Percentiles rank a stretch among this genome's conserved stretches.
phyloP scores from a whole-genome alignment of 139 green algal genomes.

The Closterium sp. region DNA sequence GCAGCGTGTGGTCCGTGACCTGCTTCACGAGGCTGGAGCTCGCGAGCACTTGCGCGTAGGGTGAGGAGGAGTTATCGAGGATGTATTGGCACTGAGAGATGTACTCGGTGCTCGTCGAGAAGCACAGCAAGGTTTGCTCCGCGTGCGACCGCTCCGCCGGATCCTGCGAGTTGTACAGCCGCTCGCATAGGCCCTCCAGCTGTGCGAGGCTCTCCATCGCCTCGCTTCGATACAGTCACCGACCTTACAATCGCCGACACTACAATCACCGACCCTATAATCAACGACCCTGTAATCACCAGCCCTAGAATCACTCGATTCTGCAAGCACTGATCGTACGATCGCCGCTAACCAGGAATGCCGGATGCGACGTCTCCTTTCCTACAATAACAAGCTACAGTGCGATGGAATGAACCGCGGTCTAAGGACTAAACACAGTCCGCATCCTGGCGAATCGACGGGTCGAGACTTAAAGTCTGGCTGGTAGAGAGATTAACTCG shows the following conservation, averaged over 20 bases:
- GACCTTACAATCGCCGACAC: conserved; percentile 77
- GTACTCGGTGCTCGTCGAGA: conserved; percentile 84
- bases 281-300: background rate
- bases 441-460: background rate
- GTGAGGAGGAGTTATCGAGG: conserved; percentile 80
- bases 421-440: background rate
- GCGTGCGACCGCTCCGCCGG: conserved; percentile 77
- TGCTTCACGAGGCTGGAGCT: conserved; percentile 84
- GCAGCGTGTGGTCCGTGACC: conserved; percentile 83
- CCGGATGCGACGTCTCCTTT: background rate
- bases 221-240: background rate
- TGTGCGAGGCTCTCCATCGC: conserved; percentile 74
- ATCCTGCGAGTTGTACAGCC: conserved; percentile 81
- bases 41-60: conserved; percentile 93
- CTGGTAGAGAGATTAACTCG: too few relatives aligned
- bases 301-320: background rate
- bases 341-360: background rate
- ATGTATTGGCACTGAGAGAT: conserved; percentile 87
- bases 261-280: conserved; percentile 66
- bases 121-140: conserved; percentile 79
- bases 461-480: background rate
- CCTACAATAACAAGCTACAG: too few relatives aligned
- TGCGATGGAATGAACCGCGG: background rate
- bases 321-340: too few relatives aligned
- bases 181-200: conserved; percentile 83